Evolutionary conservation across 2,329 filamentous ascomycete genomes (phyloP).

Genomic region (Penicillium sp.): DNA sequence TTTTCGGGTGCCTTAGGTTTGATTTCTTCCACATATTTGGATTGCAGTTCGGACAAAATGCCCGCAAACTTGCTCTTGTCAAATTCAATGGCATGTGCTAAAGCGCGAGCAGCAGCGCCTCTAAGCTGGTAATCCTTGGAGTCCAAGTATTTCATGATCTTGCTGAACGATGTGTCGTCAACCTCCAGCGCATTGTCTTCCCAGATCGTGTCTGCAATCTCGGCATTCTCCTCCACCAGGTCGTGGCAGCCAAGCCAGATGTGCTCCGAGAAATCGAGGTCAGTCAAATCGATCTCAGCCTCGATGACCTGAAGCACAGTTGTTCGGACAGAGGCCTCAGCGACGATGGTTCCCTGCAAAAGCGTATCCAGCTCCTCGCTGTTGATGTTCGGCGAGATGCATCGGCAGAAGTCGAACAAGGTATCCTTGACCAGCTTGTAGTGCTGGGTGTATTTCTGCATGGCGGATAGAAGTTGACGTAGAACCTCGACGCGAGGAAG

Average conservation of each 20-base stretch:
- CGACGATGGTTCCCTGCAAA: constrained; percentile 74
- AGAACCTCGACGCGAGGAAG: constrained; percentile 76
- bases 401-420: constrained; percentile 79
- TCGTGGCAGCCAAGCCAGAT: constrained; percentile 94
- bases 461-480: constrained; percentile 68
- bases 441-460: constrained; percentile 88
- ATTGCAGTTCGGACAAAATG: constrained; percentile 64
- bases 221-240: constrained; percentile 80
- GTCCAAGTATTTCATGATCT: constrained; percentile 74
- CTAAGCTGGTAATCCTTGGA: constrained; percentile 78
- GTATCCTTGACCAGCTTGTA: constrained; percentile 95
- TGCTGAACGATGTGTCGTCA: constrained; percentile 61
- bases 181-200: constrained; percentile 82
- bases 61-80: constrained; percentile 60
- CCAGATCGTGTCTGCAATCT: constrained; percentile 85
- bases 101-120: constrained; percentile 74
- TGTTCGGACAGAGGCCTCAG: constrained; percentile 75
- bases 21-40: constrained; percentile 72
- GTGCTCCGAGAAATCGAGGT: constrained; percentile 80
- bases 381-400: constrained; percentile 76
- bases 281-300: constrained; percentile 86
- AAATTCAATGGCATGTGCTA: constrained; percentile 69
- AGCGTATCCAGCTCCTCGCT: constrained; percentile 70
- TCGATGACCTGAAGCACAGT: constrained; percentile 87
- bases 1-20: constrained; percentile 80